Conservation (phyloP, 306 rosid species). For the Malus fusca region DNA sequence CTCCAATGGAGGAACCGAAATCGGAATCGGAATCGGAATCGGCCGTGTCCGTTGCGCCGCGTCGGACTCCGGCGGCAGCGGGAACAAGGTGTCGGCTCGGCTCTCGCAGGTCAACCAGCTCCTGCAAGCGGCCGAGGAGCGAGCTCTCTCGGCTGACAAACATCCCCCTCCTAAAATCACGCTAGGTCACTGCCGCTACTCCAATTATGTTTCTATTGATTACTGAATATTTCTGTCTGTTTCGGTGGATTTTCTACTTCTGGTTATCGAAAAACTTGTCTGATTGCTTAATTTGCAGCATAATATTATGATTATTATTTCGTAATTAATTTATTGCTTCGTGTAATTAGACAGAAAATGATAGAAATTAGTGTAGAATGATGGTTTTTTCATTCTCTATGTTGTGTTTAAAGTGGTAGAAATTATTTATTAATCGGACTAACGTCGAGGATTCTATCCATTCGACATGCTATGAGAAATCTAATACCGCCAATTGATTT, state of each 20-base stretch:
- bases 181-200: constrained; percentile 29
- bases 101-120: constrained; percentile 75
- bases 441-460: too few relatives aligned
- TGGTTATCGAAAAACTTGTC: neutral
- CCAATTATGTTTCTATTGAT: too few relatives aligned
- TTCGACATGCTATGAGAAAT: too few relatives aligned
- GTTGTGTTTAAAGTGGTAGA: too few relatives aligned
- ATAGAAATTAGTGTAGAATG: neutral
- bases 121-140: constrained; percentile 68
- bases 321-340: neutral
- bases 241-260: neutral
- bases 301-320: neutral
- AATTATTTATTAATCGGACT: too few relatives aligned
- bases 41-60: constrained; percentile 46
- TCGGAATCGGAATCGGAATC: constrained; percentile 5
- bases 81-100: constrained; percentile 65
- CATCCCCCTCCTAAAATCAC: constrained; percentile 74
- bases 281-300: neutral
- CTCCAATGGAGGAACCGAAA: neutral
- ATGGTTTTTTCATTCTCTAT: neutral
- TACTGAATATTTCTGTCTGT: neutral
- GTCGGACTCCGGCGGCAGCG: constrained; percentile 27
- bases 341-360: neutral
- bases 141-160: constrained; percentile 42
- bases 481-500: too few relatives aligned